Evolutionary conservation across 306 rosid species (phyloP), one percentile per base, ranked within the genome.

Genomic region (Hylodesmum podocarpum): DNA sequence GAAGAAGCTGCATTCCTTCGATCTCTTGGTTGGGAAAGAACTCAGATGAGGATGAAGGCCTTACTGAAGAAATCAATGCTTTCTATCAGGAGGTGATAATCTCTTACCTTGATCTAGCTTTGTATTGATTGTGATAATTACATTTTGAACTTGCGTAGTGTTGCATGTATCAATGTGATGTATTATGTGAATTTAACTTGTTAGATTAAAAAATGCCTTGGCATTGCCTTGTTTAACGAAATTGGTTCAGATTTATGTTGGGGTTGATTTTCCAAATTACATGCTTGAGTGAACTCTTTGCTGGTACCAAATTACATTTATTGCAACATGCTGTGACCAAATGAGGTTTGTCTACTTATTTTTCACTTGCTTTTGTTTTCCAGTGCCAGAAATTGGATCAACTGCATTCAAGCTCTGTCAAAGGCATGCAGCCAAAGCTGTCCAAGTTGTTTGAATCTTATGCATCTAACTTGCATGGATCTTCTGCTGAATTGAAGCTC

Each of bases 21-120:
- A 43, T 95, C 98, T 65, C 97, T 95, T 85, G 98, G 98, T 69
- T 95, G 98, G 98, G 97, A 95, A 97, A 95, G 77, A 89, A 84
- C 85, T 78, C 88, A 59, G 96, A 87, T 64, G 97, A 91, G 82
- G 98, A 92, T 72, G 97, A 82, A 68, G 97, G 92, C 39, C 97
- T 95, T 27, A 95, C 98, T 2, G 98, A 95, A 72, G 98, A 95
- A 86, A 95, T 95, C 78, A 89, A 72, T 77, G 82, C 93, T 61
- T 95, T 95, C 79, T 86, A 77, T 82, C 91, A 83, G 64, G 88
- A 85, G 96, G 98, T 95, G 80, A 80, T 81, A 37, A 73, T 53
- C 51, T 66, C 78, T 68, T 62, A 28, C 34, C 39, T 74, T 33
- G 24, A 18, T 59, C 75, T 39, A 49, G 34, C 44, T 36, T 77